Percentiles rank a stretch among this genome's conserved stretches.
phyloP scores from a whole-genome alignment of 2,329 filamentous ascomycete species.

The Nigrospora oryzae region DNA sequence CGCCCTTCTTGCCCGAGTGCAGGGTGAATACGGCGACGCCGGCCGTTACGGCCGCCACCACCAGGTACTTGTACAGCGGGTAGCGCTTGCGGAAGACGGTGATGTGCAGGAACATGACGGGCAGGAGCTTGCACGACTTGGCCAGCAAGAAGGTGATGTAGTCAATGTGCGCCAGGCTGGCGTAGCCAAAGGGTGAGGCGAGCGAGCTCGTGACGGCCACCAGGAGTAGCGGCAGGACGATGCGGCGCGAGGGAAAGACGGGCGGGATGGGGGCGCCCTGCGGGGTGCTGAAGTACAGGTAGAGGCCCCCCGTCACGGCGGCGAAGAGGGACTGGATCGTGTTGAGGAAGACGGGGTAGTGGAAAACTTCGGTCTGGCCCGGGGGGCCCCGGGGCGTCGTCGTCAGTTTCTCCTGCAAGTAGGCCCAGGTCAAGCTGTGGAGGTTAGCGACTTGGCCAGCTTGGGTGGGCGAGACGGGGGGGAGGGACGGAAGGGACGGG shows the following conservation, averaged over 20 bases:
- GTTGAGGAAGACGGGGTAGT: slow-evolving; percentile 90
- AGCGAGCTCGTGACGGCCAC: slow-evolving; percentile 84
- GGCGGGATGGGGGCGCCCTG: slow-evolving; percentile 41
- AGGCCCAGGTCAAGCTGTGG: slow-evolving; percentile 82
- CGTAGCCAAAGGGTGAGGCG: slow-evolving; percentile 93
- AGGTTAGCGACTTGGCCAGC: not conserved
- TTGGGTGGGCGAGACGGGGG: not conserved
- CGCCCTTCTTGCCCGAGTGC: slow-evolving; percentile 53
- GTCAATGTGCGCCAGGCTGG: slow-evolving; percentile 85
- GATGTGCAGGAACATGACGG: slow-evolving; percentile 94
- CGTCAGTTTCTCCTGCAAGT: slow-evolving; percentile 94
- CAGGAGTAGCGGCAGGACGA: slow-evolving; percentile 70
- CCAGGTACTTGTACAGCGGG: slow-evolving; percentile 92
- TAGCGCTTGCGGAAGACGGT: slow-evolving; percentile 84
- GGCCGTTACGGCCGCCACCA: slow-evolving; percentile 81
- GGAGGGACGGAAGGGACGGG: not conserved
- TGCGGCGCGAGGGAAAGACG: slow-evolving; percentile 69
- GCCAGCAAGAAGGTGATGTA: slow-evolving; percentile 97
- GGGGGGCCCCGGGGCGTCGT: slow-evolving; percentile 74
- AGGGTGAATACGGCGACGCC: slow-evolving; percentile 95
- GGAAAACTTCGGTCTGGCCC: slow-evolving; percentile 67
- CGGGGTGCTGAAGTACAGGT: slow-evolving; percentile 62
- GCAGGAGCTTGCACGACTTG: slow-evolving; percentile 97
- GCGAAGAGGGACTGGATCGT: slow-evolving; percentile 91
- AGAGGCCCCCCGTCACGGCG: slow-evolving; percentile 70